Percentiles rank a stretch among this genome's conserved stretches.
phyloP scores from a whole-genome alignment of 768 basidiomycete species.

The Tulasnella sp. region DNA sequence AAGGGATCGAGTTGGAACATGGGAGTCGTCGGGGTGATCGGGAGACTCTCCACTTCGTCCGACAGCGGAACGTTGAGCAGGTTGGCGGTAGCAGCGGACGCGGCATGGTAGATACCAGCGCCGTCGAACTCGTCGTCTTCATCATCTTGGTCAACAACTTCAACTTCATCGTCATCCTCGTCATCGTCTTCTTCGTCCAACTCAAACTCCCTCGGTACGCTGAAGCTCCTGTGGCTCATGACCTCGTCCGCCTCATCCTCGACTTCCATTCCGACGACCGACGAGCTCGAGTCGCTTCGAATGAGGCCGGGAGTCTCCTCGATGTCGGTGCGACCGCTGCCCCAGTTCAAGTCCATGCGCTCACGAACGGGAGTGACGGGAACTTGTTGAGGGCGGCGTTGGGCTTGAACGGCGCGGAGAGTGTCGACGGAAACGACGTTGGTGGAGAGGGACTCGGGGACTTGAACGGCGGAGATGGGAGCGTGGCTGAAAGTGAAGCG shows the following conservation, averaged over 20 bases:
- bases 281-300: constrained; percentile 52
- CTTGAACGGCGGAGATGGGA: constrained; percentile 21
- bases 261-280: constrained; percentile 30
- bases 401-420: not conserved
- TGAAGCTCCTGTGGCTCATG: constrained; percentile 1
- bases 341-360: not conserved
- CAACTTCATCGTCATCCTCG: not conserved
- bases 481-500: constrained; percentile 51
- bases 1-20: constrained; percentile 39
- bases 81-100: not conserved
- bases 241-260: constrained; percentile 2
- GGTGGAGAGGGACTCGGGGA: constrained; percentile 24
- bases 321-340: constrained; percentile 2
- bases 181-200: constrained; percentile 56
- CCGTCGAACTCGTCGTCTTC: not conserved
- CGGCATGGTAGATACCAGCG: not conserved
- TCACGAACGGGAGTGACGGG: constrained; percentile 49
- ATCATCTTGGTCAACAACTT: not conserved
- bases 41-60: constrained; percentile 33
- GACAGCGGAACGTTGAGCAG: not conserved
- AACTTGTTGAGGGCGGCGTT: constrained; percentile 29
- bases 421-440: constrained; percentile 21
- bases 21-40: constrained; percentile 68
- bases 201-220: constrained; percentile 5
- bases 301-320: constrained; percentile 7